phyloP scores from a whole-genome alignment of 108 stramenopile genomes.

The Nitzschia sp. region DNA sequence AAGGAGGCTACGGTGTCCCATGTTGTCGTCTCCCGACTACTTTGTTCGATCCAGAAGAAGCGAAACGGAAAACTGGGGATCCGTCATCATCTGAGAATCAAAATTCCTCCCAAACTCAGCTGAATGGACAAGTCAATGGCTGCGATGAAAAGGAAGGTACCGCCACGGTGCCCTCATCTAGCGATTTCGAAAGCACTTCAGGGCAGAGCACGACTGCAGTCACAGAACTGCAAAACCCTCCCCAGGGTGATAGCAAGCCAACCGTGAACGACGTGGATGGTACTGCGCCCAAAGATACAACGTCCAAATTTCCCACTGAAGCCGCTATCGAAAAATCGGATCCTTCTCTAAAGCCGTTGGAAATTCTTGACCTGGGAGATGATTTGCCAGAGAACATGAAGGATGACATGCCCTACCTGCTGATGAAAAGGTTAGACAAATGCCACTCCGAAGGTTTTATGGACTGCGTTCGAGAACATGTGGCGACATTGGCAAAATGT shows the following conservation, averaged over 20 bases:
- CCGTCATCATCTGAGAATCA: neutral
- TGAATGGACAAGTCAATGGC: neutral
- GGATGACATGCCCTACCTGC: slow-evolving; percentile 54
- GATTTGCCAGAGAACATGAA: slow-evolving; percentile 75
- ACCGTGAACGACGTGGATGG: neutral
- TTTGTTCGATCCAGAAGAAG: slow-evolving; percentile 9
- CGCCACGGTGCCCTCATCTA: neutral
- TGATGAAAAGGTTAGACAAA: slow-evolving; percentile 65
- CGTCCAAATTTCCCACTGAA: neutral
- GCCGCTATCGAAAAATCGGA: neutral
- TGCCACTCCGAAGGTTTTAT: slow-evolving; percentile 86
- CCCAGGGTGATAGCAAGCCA: neutral
- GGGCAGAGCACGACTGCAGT: neutral
- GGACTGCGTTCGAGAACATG: slow-evolving; percentile 77
- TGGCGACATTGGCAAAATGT: slow-evolving; percentile 50
- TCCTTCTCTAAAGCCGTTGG: slow-evolving; percentile 17
- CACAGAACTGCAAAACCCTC: neutral
- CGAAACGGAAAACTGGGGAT: neutral
- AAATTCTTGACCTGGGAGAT: slow-evolving; percentile 66
- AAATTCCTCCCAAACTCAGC: neutral
- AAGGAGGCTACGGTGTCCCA: slow-evolving; percentile 97
- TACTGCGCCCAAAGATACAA: neutral
- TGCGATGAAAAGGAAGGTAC: neutral
- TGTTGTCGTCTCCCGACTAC: slow-evolving; percentile 58
- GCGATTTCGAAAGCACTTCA: neutral